Percentiles rank a stretch among this genome's conserved stretches.
These are phyloP conservation scores for Filosporella fistucella DNA, from an alignment of 495 filamentous ascomycete species.

Conservation along the genomic window DNA sequence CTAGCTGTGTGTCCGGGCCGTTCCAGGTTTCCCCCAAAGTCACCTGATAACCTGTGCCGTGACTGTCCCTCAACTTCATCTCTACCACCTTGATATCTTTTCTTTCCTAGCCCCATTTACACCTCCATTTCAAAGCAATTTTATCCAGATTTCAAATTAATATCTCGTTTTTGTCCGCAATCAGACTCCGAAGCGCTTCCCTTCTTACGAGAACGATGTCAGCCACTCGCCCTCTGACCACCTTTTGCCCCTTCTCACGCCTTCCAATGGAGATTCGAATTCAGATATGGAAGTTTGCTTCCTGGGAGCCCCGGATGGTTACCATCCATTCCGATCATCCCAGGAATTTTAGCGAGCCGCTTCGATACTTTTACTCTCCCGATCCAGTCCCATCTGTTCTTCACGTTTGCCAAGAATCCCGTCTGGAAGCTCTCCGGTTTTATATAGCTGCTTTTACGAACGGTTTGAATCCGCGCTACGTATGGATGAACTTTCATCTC, in stretches of 20 bases:
- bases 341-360: background rate
- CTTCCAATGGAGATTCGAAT: too few species aligned
- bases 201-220: background rate
- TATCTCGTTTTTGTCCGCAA: background rate
- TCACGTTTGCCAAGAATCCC: background rate
- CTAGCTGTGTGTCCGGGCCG: too few species aligned
- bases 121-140: conserved; percentile 32
- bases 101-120: conserved; percentile 44
- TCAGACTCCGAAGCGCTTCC: background rate
- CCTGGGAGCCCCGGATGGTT: too few species aligned
- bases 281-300: too few species aligned
- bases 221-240: background rate
- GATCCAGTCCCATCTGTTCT: background rate
- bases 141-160: conserved; percentile 39
- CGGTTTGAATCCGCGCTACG: background rate
- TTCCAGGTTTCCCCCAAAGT: too few species aligned
- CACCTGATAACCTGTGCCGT: too few species aligned
- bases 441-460: background rate
- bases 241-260: background rate
- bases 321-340: too few species aligned
- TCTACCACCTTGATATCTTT: conserved; percentile 43
- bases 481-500: background rate
- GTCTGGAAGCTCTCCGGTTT: background rate
- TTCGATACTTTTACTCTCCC: background rate
- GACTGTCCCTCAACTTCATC: too few species aligned